These are phyloP conservation scores for Diaporthe eres DNA, from an alignment of 2,329 filamentous ascomycete species.

Conservation along the genomic window DNA sequence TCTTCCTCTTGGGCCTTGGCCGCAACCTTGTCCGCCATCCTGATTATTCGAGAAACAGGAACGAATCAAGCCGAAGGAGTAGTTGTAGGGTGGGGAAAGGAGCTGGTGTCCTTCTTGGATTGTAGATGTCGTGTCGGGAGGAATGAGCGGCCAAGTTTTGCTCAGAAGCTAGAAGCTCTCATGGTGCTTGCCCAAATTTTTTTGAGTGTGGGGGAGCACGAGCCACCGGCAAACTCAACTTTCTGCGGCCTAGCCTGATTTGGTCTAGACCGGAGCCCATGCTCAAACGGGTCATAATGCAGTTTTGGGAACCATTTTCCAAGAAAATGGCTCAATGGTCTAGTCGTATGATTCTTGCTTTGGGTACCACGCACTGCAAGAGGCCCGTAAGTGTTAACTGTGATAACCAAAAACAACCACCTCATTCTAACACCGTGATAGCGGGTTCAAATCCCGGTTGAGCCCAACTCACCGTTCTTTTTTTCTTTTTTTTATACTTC, in stretches of 20 bases:
- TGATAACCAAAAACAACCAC: too few species aligned
- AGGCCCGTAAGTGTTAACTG: conserved; percentile 22
- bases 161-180: conserved; percentile 15
- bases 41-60: conserved; percentile 40
- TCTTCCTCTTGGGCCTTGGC: conserved; percentile 72
- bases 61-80: conserved; percentile 37
- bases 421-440: neutral
- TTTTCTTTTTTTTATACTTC: too few species aligned
- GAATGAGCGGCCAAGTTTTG: neutral
- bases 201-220: conserved; percentile 42
- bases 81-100: neutral
- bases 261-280: too few species aligned
- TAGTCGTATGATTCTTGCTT: conserved; percentile 42
- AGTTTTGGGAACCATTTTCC: too few species aligned
- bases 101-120: conserved; percentile 27
- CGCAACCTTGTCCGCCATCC: conserved; percentile 65
- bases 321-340: conserved; percentile 30
- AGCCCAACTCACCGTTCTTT: too few species aligned
- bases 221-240: neutral
- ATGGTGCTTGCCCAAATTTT: conserved; percentile 44
- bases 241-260: conserved; percentile 20
- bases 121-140: conserved; percentile 18
- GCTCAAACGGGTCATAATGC: too few species aligned
- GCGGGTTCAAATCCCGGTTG: conserved; percentile 39
- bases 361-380: conserved; percentile 33